These are phyloP conservation scores for Chloranthus sessilifolius DNA, from an alignment of 164 flowering plant species.

Conservation along the genomic window DNA sequence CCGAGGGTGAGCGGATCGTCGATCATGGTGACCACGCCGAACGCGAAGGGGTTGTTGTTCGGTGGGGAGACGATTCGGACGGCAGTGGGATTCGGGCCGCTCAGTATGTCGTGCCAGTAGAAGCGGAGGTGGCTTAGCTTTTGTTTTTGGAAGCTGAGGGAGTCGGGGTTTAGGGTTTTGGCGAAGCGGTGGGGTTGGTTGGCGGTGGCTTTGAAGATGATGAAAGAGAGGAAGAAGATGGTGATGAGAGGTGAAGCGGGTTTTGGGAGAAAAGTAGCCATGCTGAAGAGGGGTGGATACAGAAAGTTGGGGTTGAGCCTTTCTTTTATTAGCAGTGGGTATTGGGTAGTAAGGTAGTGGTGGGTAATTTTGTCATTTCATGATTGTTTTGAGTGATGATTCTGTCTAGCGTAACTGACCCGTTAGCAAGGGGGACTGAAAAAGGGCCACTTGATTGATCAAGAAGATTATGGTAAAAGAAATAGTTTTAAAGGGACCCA, in stretches of 20 bases:
- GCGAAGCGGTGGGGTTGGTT: background rate
- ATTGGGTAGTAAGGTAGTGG: background rate
- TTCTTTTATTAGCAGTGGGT: background rate
- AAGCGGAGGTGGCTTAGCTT: conserved; percentile 34
- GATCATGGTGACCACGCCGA: conserved; percentile 15
- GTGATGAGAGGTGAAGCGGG: background rate
- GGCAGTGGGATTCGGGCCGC: conserved; percentile 23
- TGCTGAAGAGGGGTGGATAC: too few species aligned
- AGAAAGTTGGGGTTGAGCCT: too few species aligned
- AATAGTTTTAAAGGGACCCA: too few species aligned
- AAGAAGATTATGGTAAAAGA: too few species aligned
- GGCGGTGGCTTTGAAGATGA: background rate
- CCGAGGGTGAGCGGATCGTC: conserved; percentile 10
- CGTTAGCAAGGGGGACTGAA: too few species aligned
- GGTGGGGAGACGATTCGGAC: conserved; percentile 17
- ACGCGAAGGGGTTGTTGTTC: conserved; percentile 9
- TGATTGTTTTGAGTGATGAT: too few species aligned
- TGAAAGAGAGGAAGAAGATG: background rate
- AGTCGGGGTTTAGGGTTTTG: background rate
- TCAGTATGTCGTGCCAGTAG: conserved; percentile 32
- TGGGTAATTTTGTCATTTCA: background rate
- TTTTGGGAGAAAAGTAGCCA: too few species aligned
- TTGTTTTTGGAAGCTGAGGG: conserved; percentile 3
- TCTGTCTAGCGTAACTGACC: too few species aligned
- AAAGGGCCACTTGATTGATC: too few species aligned